A percentile compares a stretch with the other conserved stretches of the same genome.
phyloP scores from a whole-genome alignment of 768 basidiomycete genomes.

The Hygrocybe punicea region DNA sequence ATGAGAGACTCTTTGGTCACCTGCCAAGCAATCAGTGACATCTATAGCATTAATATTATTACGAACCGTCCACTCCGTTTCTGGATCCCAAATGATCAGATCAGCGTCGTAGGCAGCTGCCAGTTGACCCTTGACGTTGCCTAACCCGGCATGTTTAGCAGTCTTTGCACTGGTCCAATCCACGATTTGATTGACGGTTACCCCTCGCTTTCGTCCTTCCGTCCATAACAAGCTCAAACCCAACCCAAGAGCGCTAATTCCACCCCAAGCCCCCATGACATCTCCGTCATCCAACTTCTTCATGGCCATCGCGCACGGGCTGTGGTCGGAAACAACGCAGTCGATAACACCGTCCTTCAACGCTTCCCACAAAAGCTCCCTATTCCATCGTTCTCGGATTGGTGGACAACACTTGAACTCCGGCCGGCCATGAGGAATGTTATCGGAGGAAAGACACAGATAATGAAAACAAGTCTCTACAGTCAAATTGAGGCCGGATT shows the following conservation, averaged over 20 bases:
- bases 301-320: conserved; percentile 79
- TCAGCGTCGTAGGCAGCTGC: conserved; percentile 79
- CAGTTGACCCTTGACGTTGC: conserved; percentile 66
- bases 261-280: conserved; percentile 92
- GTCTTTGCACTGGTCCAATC: conserved; percentile 74
- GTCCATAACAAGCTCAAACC: conserved; percentile 90
- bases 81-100: conserved; percentile 79
- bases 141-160: conserved; percentile 77
- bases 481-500: conserved; percentile 65
- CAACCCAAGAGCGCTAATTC: conserved; percentile 86
- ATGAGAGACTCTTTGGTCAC: conserved; percentile 68
- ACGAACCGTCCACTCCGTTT: conserved; percentile 44
- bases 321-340: conserved; percentile 94
- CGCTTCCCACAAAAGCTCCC: conserved; percentile 76
- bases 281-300: conserved; percentile 77
- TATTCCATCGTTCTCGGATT: conserved; percentile 70
- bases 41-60: neutral
- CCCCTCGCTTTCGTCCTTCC: conserved; percentile 59
- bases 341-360: conserved; percentile 81
- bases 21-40: conserved; percentile 34
- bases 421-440: conserved; percentile 71
- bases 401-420: conserved; percentile 98
- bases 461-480: conserved; percentile 99
- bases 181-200: conserved; percentile 58
- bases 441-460: conserved; percentile 68